Conservation (phyloP, 345 rosid genomes). For the Populus nigra region DNA sequence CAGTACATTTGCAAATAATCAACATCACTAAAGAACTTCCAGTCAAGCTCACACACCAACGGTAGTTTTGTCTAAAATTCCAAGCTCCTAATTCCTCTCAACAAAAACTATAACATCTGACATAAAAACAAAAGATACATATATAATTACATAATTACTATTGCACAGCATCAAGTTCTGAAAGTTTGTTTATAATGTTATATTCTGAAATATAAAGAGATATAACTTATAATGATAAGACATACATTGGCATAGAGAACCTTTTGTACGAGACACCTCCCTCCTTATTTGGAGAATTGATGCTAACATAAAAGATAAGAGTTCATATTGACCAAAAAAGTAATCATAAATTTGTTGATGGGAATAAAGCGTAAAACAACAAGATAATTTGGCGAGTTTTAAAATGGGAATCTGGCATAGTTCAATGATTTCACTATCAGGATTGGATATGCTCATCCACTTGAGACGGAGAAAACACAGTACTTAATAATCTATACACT, state of each 20-base stretch:
- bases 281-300: background rate
- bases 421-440: background rate
- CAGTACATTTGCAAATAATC: background rate
- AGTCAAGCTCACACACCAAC: background rate
- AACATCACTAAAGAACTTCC: background rate
- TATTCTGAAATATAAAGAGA: no score
- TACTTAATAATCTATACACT: background rate
- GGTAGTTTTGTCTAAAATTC: background rate
- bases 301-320: background rate
- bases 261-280: background rate
- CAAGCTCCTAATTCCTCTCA: background rate
- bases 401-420: background rate
- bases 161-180: no score
- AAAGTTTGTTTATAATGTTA: no score
- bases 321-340: background rate
- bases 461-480: background rate
- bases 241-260: background rate
- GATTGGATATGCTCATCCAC: background rate
- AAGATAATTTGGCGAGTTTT: background rate
- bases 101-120: background rate
- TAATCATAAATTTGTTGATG: background rate
- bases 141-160: no score
- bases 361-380: background rate
- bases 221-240: no score
- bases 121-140: no score